Base-by-base conservation (phyloP, 2,329 filamentous ascomycete genomes). In the Exophiala xenobiotica region DNA sequence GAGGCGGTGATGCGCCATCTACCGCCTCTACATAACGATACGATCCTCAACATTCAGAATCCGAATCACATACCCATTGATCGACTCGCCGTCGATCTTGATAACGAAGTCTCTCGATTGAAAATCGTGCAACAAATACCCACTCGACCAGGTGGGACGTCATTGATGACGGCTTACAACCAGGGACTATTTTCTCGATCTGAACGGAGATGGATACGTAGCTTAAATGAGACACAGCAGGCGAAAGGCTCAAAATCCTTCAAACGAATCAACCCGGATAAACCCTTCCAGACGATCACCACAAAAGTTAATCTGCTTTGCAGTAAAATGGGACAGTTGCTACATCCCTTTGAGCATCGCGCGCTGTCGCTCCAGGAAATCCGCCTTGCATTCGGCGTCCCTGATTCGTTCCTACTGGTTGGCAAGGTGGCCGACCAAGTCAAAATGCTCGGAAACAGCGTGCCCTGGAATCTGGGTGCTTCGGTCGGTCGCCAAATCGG, bases 361-460 rank as follows among this genome's bases (percentile, higher is more conserved):
- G 67, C 77, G 0, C 61, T 88, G 0, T 83, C 78, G 0, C 66
- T 92, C 2, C 74, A 85, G 71, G 89, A 93, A 65, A 79, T 76
- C 0, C 71, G 85, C 1, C 73, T 86, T 1, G 85, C 83, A 0
- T 88, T 93, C 65, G 85, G 86, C 0, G 82, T 87, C 33, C 81
- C 75, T 0, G 86, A 92, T 49, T 58, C 82, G 4, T 88, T 92
- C 51, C 77, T 91, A 0, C 65, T 95, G 0, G 66, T 91, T 1
- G 88, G 88, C 0, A 62, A 47, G 0, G 65, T 76, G 0, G 7
- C 29, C 0, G 70, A 82, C 1, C 84, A 88, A 63, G 83, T 80
- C 70, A 79, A 76, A 48, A 80, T 88, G 16, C 74, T 91, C 0
- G 89, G 89, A 0, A 95, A 95, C 65, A 88, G 84, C 22, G 88